phyloP scores from a whole-genome alignment of 345 rosid species.

The Cardamine chenopodiifolia region DNA sequence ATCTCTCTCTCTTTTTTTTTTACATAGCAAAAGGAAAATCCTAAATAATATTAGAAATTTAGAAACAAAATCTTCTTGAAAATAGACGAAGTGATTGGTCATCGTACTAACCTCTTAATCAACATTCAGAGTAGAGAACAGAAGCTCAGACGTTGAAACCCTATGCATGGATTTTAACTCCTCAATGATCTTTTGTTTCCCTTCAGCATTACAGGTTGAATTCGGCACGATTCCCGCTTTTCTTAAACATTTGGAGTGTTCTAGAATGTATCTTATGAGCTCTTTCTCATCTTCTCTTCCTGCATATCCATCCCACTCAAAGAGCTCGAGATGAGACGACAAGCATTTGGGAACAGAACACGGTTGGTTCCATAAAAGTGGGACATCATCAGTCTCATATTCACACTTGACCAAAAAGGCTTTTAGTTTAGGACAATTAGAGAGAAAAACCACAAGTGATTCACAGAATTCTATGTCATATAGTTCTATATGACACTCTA shows the following conservation, averaged over 20 bases:
- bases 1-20: too few species aligned
- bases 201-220: background rate
- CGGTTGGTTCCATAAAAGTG: constrained; percentile 3
- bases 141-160: constrained; percentile 2
- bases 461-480: background rate
- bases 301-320: background rate
- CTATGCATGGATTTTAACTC: background rate
- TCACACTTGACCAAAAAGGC: background rate
- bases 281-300: constrained; percentile 14
- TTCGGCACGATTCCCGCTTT: background rate
- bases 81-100: background rate
- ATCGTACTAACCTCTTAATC: background rate
- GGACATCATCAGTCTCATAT: background rate
- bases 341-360: background rate
- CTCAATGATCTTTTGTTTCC: background rate
- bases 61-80: too few species aligned
- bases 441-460: constrained; percentile 15
- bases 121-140: background rate
- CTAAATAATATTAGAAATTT: too few species aligned
- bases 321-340: background rate
- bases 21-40: too few species aligned
- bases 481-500: background rate
- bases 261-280: background rate
- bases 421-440: constrained; percentile 1
- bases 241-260: background rate